Conservation (phyloP, 2,329 filamentous ascomycete genomes). For the Claviceps maximensis region DNA sequence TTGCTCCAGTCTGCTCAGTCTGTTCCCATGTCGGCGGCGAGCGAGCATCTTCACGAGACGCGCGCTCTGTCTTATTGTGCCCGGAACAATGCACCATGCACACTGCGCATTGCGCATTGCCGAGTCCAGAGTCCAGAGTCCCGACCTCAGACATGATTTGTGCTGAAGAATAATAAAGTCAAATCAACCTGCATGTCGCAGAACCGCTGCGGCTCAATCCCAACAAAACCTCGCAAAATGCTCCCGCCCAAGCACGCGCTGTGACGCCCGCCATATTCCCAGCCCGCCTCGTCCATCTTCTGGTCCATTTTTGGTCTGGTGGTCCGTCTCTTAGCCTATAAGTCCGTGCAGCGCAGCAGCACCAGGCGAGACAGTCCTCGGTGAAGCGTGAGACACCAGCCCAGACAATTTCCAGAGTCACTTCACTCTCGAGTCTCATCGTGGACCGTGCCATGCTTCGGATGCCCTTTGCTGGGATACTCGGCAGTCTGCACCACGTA, state of each 20-base stretch:
- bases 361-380: neutral
- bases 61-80: no score
- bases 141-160: neutral
- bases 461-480: no score
- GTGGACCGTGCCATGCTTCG: neutral
- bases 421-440: no score
- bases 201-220: no score
- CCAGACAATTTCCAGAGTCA: neutral
- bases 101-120: neutral
- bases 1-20: neutral
- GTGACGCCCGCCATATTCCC: neutral
- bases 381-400: neutral
- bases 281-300: neutral
- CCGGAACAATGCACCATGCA: no score
- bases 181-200: no score
- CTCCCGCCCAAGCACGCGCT: neutral
- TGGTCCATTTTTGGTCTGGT: no score
- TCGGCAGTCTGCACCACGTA: no score
- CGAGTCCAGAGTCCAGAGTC: no score
- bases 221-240: neutral
- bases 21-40: neutral
- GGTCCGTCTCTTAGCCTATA: neutral
- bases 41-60: no score
- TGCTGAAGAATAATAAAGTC: neutral
- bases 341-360: neutral